phyloP scores from a whole-genome alignment of 768 basidiomycete genomes.

The Trametes sanguinea region DNA sequence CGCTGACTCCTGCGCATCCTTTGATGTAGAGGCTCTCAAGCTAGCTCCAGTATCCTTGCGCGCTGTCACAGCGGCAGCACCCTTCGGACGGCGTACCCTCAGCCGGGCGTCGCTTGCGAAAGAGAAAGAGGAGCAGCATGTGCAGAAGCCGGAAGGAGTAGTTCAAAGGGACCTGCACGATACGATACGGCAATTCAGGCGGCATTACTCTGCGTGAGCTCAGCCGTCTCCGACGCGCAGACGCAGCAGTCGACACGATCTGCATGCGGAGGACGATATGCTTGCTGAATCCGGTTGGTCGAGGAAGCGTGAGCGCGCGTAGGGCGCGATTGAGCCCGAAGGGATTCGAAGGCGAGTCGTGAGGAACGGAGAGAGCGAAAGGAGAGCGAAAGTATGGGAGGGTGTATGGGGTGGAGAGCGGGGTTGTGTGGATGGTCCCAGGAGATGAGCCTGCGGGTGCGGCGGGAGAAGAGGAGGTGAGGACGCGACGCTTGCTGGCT shows the following conservation, averaged over 20 bases:
- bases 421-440: slow-evolving; percentile 20
- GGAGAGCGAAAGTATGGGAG: slow-evolving; percentile 23
- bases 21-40: neutral
- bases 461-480: slow-evolving; percentile 25
- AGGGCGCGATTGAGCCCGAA: slow-evolving; percentile 57
- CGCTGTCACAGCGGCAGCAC: neutral
- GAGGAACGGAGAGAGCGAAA: slow-evolving; percentile 40
- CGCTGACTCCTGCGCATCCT: neutral
- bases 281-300: slow-evolving; percentile 52
- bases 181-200: slow-evolving; percentile 55
- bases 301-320: slow-evolving; percentile 38
- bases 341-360: slow-evolving; percentile 72
- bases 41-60: neutral
- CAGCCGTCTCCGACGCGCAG: too few relatives aligned
- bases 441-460: slow-evolving; percentile 10
- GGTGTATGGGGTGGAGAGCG: slow-evolving; percentile 35
- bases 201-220: slow-evolving; percentile 23
- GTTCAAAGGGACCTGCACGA: slow-evolving; percentile 69
- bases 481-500: slow-evolving; percentile 30
- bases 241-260: slow-evolving; percentile 29
- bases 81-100: slow-evolving; percentile 6
- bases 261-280: slow-evolving; percentile 69
- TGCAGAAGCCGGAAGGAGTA: slow-evolving; percentile 71
- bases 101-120: slow-evolving; percentile 41
- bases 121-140: slow-evolving; percentile 62